Evolutionary conservation across 139 green algal species (phyloP), one percentile per base, ranked within the genome.

Genomic region (Chlamydomonas schloesseri): DNA sequence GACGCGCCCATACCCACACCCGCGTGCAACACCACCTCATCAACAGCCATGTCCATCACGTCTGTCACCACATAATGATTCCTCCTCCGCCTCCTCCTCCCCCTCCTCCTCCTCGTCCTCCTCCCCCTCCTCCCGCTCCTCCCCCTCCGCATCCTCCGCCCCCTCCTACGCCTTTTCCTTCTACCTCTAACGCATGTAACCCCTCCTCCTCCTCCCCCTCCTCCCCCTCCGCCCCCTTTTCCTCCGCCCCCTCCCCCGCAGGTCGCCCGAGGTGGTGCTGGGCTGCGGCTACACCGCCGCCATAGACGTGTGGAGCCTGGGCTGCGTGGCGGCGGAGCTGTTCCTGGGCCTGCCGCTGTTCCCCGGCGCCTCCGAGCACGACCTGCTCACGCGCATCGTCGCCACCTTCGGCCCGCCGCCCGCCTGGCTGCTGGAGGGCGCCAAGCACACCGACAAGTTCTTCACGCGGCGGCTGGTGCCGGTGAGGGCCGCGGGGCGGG

Each of bases 231-330:
- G n/a, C n/a, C n/a, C n/a, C n/a, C n/a, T n/a, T n/a, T n/a, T n/a
- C n/a, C n/a, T 60, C 11, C 31, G 8, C 28, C 36, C 21, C 62
- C 26, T 17, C 3, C 33, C 50, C 70, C 29, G 11, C 78, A 92
- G 93, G 28, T 95, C 86, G 34, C 93, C 94, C 20, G 93, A 98
- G 92, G 96, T 98, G 75, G 87, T 98, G 55, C 87, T 99, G 71
- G 91, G 94, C 20, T 89, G 93, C 70, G 87, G 90, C 21, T 99
- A 99, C 92, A 94, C 84, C 23, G 88, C 91, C 31, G 91, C 94
- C 14, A 98, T 99, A 70, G 98, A 99, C 91, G 98, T 99, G 94
- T 99, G 98, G 98, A 96, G 88, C 26, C 90, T 99, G 55, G 98
- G 96, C 23, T 99, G 97, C 90, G 94, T 99, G 55, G 95, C 95